Conservation (phyloP, 257 asterid species). For the Solanum sitiens region DNA sequence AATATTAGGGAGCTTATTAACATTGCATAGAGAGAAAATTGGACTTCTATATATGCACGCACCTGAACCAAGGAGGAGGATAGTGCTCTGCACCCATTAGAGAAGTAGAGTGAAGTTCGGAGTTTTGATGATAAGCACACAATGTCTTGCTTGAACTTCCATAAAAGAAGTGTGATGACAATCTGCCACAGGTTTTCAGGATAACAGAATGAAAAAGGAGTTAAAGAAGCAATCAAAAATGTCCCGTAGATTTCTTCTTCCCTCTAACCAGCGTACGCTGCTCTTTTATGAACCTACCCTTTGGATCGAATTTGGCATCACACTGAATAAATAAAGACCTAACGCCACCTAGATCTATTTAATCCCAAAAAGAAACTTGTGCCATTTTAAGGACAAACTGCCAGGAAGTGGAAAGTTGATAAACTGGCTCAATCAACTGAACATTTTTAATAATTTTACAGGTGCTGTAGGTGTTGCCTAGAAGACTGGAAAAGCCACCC, state of each 20-base stretch:
- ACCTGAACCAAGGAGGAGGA: constrained; percentile 94
- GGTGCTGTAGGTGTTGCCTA: not conserved
- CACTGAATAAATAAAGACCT: not conserved
- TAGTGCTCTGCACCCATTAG: constrained; percentile 59
- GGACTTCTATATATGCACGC: constrained; percentile 21
- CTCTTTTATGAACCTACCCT: constrained; percentile 56
- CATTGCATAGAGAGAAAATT: not conserved
- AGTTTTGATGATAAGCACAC: constrained; percentile 23
- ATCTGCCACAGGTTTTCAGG: constrained; percentile 62
- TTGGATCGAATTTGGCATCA: constrained; percentile 47
- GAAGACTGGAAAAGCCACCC: not conserved
- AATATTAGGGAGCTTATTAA: not conserved
- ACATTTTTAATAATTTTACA: not conserved
- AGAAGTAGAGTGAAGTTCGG: constrained; percentile 27
- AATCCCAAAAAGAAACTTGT: not conserved
- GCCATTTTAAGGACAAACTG: not conserved
- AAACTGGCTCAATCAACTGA: not conserved
- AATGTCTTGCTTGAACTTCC: constrained; percentile 23
- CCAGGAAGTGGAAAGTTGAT: not conserved
- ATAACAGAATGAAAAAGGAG: constrained; percentile 54
- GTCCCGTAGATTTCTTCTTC: constrained; percentile 60
- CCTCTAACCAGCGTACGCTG: constrained; percentile 35
- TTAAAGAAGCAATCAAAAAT: constrained; percentile 63
- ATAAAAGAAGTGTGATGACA: constrained; percentile 24
- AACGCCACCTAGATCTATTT: not conserved